A percentile compares a stretch with the other conserved stretches of the same genome.
phyloP scores from a whole-genome alignment of 768 basidiomycete species.

The Hygrocybe punicea region DNA sequence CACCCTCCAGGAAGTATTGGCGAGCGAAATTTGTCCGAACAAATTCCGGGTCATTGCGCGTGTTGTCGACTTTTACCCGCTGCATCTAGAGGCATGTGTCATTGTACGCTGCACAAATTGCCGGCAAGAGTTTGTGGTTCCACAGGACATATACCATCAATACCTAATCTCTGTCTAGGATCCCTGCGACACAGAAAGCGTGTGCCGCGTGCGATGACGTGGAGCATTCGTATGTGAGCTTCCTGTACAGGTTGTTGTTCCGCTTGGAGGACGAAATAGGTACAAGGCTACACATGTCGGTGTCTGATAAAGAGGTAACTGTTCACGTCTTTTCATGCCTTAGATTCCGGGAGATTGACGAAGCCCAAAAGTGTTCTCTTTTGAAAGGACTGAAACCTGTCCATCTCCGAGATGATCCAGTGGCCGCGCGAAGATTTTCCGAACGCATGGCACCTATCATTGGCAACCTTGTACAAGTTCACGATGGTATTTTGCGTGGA shows the following conservation, averaged over 20 bases:
- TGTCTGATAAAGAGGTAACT: slow-evolving; percentile 44
- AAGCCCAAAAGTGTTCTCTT: slow-evolving; percentile 37
- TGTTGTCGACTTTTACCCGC: slow-evolving; percentile 55
- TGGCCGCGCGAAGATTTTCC: slow-evolving; percentile 37
- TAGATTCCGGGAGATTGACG: neutral
- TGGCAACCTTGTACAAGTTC: slow-evolving; percentile 45
- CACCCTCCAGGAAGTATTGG: slow-evolving; percentile 39
- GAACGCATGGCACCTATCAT: slow-evolving; percentile 44
- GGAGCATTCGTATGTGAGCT: slow-evolving; percentile 47
- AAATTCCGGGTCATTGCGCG: slow-evolving; percentile 47
- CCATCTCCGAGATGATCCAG: slow-evolving; percentile 42
- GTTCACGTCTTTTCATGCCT: neutral
- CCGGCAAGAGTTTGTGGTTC: slow-evolving; percentile 41
- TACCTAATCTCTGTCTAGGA: slow-evolving; percentile 31
- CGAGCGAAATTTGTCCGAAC: slow-evolving; percentile 31
- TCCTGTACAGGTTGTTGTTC: slow-evolving; percentile 49
- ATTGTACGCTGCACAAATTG: slow-evolving; percentile 53
- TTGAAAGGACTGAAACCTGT: slow-evolving; percentile 44
- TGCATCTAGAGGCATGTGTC: slow-evolving; percentile 45
- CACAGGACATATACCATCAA: neutral
- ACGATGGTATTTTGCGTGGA: slow-evolving; percentile 17
- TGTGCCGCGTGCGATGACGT: slow-evolving; percentile 56
- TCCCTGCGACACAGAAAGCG: slow-evolving; percentile 39
- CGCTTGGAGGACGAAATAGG: slow-evolving; percentile 50
- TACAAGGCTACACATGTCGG: slow-evolving; percentile 41